A percentile compares a stretch with the other conserved stretches of the same genome.
Conservation (phyloP, 257 asterid species). For the Solanum tarapatanum region DNA sequence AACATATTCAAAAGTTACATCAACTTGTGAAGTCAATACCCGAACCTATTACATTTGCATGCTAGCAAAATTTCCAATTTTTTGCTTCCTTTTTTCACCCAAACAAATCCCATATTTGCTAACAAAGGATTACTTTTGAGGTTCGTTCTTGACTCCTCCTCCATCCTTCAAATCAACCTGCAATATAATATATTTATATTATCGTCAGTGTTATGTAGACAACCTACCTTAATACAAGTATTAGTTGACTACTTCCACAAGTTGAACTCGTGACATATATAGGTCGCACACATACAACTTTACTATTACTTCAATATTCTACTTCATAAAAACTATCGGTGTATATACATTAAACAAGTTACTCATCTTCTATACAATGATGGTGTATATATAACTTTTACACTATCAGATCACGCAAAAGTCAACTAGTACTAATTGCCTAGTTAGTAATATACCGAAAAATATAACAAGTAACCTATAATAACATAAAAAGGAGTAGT, state of each 20-base stretch:
- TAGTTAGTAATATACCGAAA: not conserved
- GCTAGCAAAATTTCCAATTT: conserved; percentile 1
- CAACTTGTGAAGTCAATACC: conserved; percentile 58
- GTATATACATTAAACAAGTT: not conserved
- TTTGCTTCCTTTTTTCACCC: not conserved
- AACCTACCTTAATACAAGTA: too few species aligned
- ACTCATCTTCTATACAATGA: not conserved
- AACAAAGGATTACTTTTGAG: conserved; percentile 32
- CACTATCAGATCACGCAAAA: not conserved
- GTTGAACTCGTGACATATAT: not conserved
- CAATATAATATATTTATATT: not conserved
- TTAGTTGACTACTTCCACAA: not conserved
- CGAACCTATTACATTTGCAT: conserved; percentile 57
- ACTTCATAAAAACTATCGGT: not conserved
- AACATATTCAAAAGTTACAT: conserved; percentile 11
- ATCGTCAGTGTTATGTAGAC: not conserved
- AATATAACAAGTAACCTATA: not conserved
- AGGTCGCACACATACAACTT: not conserved
- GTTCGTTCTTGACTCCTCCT: conserved; percentile 87
- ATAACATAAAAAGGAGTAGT: not conserved
- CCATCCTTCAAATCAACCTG: not conserved
- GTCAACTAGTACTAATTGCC: not conserved
- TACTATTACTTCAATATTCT: not conserved
- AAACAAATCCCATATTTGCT: not conserved
- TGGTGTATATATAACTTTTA: not conserved